A percentile compares a stretch with the other conserved stretches of the same genome.
These are phyloP conservation scores for Colletotrichum theobromicola DNA, from an alignment of 2,329 filamentous ascomycete species.

Conservation along the genomic window DNA sequence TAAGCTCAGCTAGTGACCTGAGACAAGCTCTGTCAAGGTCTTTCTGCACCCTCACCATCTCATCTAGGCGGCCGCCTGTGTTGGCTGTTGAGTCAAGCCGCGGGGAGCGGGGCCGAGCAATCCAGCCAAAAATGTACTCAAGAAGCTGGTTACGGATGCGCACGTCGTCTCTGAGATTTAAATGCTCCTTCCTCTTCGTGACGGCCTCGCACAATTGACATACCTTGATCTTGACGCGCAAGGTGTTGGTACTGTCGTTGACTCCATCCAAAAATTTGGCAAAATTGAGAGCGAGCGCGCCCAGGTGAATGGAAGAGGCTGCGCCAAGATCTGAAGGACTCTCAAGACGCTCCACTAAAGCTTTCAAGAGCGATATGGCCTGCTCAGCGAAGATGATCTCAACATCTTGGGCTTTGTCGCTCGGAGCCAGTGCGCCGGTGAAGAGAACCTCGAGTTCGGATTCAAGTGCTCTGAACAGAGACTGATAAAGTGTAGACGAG, in stretches of 20 bases:
- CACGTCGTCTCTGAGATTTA: constrained; percentile 72
- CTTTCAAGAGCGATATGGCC: constrained; percentile 66
- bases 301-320: constrained; percentile 68
- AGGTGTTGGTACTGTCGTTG: constrained; percentile 57
- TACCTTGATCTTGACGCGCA: constrained; percentile 72
- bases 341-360: constrained; percentile 68
- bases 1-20: constrained; percentile 68
- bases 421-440: constrained; percentile 56
- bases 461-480: constrained; percentile 69
- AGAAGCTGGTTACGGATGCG: constrained; percentile 72
- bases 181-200: constrained; percentile 69
- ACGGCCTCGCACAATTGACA: constrained; percentile 71
- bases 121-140: constrained; percentile 73
- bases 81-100: constrained; percentile 43
- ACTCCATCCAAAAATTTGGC: constrained; percentile 69
- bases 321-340: constrained; percentile 67
- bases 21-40: constrained; percentile 72
- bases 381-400: constrained; percentile 73
- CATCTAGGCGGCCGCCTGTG: constrained; percentile 56
- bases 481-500: constrained; percentile 64
- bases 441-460: constrained; percentile 69
- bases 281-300: constrained; percentile 67
- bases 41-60: constrained; percentile 61
- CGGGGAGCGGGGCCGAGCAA: constrained; percentile 63
- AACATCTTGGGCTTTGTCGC: constrained; percentile 59